Evolutionary conservation across 352 stramenopile genomes (phyloP), one percentile per base, ranked within the genome.

Genomic region (Globisporangium barbulae): DNA sequence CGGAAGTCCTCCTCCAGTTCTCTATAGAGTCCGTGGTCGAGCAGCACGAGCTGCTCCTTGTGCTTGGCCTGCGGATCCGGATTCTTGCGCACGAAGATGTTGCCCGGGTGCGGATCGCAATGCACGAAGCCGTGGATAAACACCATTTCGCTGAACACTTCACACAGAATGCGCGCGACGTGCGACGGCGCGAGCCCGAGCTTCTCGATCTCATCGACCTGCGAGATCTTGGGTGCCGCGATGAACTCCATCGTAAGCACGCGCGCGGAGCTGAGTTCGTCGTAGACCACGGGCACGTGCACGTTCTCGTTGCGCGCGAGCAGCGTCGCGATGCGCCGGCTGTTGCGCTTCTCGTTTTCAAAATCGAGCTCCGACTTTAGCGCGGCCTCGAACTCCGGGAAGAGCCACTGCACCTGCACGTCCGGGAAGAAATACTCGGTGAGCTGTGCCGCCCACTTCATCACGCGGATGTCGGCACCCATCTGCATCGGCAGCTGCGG

Each of bases 161-260:
- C 83, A 53, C 92, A 97, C 21, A 99, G 76, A 17, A 91, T 71
- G 53, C 76, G 83, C 1, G 94, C 90, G 45, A 98, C 89, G 58
- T 94, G 74, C 21, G 87, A 70, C 5, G 89, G 75, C 17, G 89
- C 76, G 0, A 99, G 76, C 0, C 90, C 90, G 49, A 92, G 71
- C 6, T 76, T 76, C 50, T 80, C 57, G 33, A 99, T 96, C 17
- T 74, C 76, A 37, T 93, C 74, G 31, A 92, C 54, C 64, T 99
- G 78, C 39, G 92, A 98, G 56, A 98, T 93, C 69, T 97, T 95
- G 41, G 97, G 94, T 5, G 96, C 97, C 59, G 92, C 74, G 66
- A 99, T 98, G 72, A 98, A 99, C 70, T 97, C 88, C 97, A 99
- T 99, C 13, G 90, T 97, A 19, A 99, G 79, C 50, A 99, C 85